Percentiles rank a stretch among this genome's conserved stretches.
These are phyloP conservation scores for Quercus glauca DNA, from an alignment of 306 rosid species.

Conservation along the genomic window DNA sequence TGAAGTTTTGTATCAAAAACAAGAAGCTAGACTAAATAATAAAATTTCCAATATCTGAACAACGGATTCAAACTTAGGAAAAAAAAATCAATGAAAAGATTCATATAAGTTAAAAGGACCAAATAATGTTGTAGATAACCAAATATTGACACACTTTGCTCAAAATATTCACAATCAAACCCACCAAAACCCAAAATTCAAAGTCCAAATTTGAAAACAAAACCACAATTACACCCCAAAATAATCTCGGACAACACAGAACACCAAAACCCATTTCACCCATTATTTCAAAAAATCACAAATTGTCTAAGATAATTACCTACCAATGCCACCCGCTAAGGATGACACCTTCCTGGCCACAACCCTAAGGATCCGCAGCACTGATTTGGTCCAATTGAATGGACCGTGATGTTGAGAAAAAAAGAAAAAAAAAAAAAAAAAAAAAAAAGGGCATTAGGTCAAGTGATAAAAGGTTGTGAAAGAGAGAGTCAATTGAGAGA, in stretches of 20 bases:
- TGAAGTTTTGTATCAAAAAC: background rate
- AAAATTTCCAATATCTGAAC: background rate
- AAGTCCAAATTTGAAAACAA: constrained; percentile 17
- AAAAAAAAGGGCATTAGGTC: too few relatives aligned
- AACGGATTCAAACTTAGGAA: background rate
- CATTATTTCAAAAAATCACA: constrained; percentile 1
- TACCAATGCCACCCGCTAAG: constrained; percentile 99
- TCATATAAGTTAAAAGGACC: background rate
- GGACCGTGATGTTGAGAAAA: too few relatives aligned
- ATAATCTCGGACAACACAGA: background rate
- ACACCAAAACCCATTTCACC: background rate
- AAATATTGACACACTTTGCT: constrained; percentile 38
- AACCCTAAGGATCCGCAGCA: constrained; percentile 80
- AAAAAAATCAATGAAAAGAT: too few relatives aligned
- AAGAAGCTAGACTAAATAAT: background rate
- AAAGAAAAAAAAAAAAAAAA: too few relatives aligned
- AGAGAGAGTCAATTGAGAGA: too few relatives aligned
- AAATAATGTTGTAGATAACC: background rate
- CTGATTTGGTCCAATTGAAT: constrained; percentile 45
- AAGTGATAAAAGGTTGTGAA: too few relatives aligned
- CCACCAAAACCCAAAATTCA: background rate
- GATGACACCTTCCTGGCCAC: constrained; percentile 95
- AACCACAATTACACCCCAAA: constrained; percentile 10
- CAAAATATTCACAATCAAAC: background rate
- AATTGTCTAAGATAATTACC: constrained; percentile 44